Base-by-base conservation (phyloP, 148 eudicot genomes). In the Camellia sinensis region DNA sequence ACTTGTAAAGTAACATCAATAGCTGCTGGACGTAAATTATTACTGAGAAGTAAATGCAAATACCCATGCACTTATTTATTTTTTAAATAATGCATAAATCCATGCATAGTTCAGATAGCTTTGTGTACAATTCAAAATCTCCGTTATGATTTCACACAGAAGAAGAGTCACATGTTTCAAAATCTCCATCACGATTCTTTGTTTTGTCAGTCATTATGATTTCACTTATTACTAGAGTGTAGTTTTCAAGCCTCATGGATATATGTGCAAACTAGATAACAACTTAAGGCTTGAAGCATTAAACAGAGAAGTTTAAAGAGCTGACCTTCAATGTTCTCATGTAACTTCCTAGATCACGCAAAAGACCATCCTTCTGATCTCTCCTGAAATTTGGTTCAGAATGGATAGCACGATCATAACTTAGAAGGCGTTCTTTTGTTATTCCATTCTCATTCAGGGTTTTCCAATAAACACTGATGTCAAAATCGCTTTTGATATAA, bases 371-470 rank as follows among this genome's bases (percentile, higher is more conserved):
- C 88, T 94, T 96, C 84, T 96, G 99, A 80, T 91, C 91, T 43
- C 89, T 82, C 80, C 88, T 88, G 82, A 96, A 92, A 71, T 84
- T 94, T 63, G 99, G 99, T 86, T 96, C 99, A 48, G 83, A 78
- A 77, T 90, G 99, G 86, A 96, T 96, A 65, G 91, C 98, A 73
- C 99, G 99, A 79, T 96, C 99, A 87, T 96, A 96, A 80, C 99
- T 94, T 75, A 96, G 86, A 78, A 96, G 98, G 44, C 99, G 99
- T 80, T 96, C 94, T 86, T 94, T 96, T 79, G 95, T 92, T 75
- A 96, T 96, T 79, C 99, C 99, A 83, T 94, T 94, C 1, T 94
- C 94, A 79, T 91, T 91, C 69, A 96, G 83, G 80, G 98, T 92
- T 78, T 94, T 92, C 99, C 99, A 96, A 83, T 96, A 96, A 78